phyloP scores from a whole-genome alignment of 2,329 filamentous ascomycete species.

The Exophiala dermatitidis region DNA sequence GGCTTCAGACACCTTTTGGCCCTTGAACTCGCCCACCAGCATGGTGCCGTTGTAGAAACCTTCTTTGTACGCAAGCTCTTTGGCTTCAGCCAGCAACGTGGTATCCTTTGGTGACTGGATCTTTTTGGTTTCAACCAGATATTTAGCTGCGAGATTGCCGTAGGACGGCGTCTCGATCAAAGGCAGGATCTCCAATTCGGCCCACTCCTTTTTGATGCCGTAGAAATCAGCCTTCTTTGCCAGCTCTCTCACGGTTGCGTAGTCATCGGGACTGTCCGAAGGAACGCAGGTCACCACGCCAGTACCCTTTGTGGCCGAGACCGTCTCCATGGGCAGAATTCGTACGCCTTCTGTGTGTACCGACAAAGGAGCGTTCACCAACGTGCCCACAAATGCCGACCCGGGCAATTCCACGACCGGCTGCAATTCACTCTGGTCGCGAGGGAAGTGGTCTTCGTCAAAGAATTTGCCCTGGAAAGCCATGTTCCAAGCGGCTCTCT shows the following conservation, averaged over 20 bases:
- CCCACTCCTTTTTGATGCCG: slow-evolving; percentile 94
- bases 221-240: slow-evolving; percentile 95
- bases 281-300: slow-evolving; percentile 94
- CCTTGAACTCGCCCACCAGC: slow-evolving; percentile 79
- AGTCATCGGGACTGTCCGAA: slow-evolving; percentile 93
- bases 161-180: slow-evolving; percentile 86
- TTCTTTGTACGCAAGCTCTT: slow-evolving; percentile 94
- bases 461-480: slow-evolving; percentile 84
- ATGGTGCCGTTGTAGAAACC: slow-evolving; percentile 94
- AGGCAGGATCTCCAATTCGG: slow-evolving; percentile 77
- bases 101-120: slow-evolving; percentile 94
- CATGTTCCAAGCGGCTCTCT: slow-evolving; percentile 87
- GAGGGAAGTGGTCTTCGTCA: slow-evolving; percentile 40
- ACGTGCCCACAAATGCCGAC: slow-evolving; percentile 74
- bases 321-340: slow-evolving; percentile 90
- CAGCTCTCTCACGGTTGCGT: slow-evolving; percentile 77
- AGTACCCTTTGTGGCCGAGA: slow-evolving; percentile 88
- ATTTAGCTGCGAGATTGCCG: slow-evolving; percentile 74
- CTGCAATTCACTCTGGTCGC: slow-evolving; percentile 63
- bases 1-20: slow-evolving; percentile 74
- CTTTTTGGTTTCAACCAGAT: slow-evolving; percentile 84
- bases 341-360: slow-evolving; percentile 75
- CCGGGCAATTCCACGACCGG: slow-evolving; percentile 70
- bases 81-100: slow-evolving; percentile 84
- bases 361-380: slow-evolving; percentile 83